Percentiles rank a stretch among this genome's conserved stretches.
Conservation (phyloP, 306 rosid species). For the Fragaria iinumae region DNA sequence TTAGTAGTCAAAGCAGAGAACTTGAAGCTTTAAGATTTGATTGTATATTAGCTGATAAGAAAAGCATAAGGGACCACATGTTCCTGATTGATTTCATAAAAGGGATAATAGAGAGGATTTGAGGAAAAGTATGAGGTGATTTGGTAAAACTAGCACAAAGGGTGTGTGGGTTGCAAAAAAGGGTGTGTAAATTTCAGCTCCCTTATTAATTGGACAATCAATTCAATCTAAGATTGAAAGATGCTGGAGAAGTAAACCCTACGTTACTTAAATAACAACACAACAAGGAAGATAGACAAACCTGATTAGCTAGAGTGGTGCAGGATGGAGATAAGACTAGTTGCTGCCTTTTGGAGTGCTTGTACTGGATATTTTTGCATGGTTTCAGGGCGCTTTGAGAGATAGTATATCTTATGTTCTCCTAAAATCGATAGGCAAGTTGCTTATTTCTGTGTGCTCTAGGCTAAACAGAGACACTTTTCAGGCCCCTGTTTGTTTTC, state of each 20-base stretch:
- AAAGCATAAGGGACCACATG: background rate
- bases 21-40: background rate
- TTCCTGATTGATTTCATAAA: too few relatives aligned
- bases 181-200: too few relatives aligned
- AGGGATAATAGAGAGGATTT: too few relatives aligned
- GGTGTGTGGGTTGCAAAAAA: too few relatives aligned
- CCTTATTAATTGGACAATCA: background rate
- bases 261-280: background rate
- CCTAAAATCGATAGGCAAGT: too few relatives aligned
- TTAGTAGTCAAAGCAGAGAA: background rate
- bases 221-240: background rate
- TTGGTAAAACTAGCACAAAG: too few relatives aligned
- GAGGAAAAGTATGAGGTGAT: too few relatives aligned
- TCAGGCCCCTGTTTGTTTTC: background rate
- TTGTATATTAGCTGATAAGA: background rate
- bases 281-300: background rate
- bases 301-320: slow-evolving; percentile 1
- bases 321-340: background rate
- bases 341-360: slow-evolving; percentile 2
- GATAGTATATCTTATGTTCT: too few relatives aligned
- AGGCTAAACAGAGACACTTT: background rate
- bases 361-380: too few relatives aligned
- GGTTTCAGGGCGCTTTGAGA: too few relatives aligned
- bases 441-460: too few relatives aligned
- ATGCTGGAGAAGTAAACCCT: background rate